Percentiles rank a stretch among this genome's conserved stretches.
Conservation (phyloP, 2,329 filamentous ascomycete species). For the Apiospora aurea region DNA sequence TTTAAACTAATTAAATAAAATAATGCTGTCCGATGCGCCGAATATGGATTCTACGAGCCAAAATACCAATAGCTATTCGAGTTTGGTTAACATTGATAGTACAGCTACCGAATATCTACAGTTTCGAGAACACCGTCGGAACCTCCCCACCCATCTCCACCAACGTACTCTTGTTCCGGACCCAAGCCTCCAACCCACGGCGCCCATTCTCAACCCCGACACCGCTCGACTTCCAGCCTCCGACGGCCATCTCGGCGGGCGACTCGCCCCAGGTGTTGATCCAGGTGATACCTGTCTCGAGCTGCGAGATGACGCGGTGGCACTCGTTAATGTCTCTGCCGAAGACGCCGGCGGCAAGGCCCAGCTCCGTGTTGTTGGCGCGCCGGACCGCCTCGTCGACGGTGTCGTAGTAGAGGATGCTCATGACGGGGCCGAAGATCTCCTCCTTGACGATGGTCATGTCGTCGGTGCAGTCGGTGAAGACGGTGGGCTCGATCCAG, state of each 20-base stretch:
- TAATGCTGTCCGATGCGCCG: no score
- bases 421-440: conserved; percentile 90
- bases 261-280: conserved; percentile 94
- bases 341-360: conserved; percentile 85
- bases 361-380: conserved; percentile 79
- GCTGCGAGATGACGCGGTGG: conserved; percentile 72
- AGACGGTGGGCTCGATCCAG: conserved; percentile 85
- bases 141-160: conserved; percentile 80
- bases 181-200: conserved; percentile 81
- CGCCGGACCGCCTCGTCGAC: conserved; percentile 73
- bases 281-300: conserved; percentile 90
- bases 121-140: conserved; percentile 76
- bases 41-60: no score
- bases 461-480: conserved; percentile 82
- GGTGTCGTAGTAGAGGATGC: conserved; percentile 75
- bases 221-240: conserved; percentile 91
- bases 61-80: no score
- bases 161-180: conserved; percentile 86
- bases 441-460: conserved; percentile 85
- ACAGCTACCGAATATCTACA: conserved; percentile 46
- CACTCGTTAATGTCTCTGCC: conserved; percentile 77
- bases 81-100: not conserved
- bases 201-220: conserved; percentile 87
- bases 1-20: no score
- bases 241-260: conserved; percentile 90